Evolutionary conservation across 306 rosid species (phyloP), one percentile per base, ranked within the genome.

Genomic region (Cucurbita ficifolia): DNA sequence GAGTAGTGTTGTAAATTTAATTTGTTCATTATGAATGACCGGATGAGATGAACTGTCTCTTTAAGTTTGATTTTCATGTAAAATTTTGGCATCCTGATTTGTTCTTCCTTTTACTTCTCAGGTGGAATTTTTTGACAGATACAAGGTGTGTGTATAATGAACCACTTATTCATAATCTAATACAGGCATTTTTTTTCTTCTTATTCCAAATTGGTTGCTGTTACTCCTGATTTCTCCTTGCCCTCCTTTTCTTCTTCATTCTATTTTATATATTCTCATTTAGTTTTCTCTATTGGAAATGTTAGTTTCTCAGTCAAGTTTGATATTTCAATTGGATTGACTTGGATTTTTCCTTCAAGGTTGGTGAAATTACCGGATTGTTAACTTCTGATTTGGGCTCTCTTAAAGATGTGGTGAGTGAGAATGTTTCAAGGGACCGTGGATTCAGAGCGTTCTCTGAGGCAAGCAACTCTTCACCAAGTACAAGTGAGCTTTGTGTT

Each of bases 381-480:
- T 79, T 94, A 51, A 94, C 99, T 61, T 87, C 97, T 59, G 99
- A 94, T 79, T 86, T 94, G 96, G 91, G 88, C 76, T 84, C 92
- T 71, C 87, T 90, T 76, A 89, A 94, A 78, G 68, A 78, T 77
- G 83, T 91, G 72, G 91, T 94, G 75, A 81, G 91, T 33, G 97
- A 91, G 75, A 94, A 94, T 76, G 80, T 91, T 70, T 89, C 99
- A 71, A 90, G 99, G 82, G 99, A 94, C 77, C 95, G 96, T 0
- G 96, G 95, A 76, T 91, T 94, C 89, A 88, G 98, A 85, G 97
- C 98, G 81, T 78, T 89, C 83, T 82, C 98, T 72, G 98, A 94
- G 98, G 98, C 98, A 90, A 94, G 97, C 88, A 86, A 90, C 86
- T 90, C 92, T 94, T 68, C 92, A 88, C 88, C 92, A 87, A 78